Base-by-base conservation (phyloP, 345 rosid species). In the Toxicodendron radicans region DNA sequence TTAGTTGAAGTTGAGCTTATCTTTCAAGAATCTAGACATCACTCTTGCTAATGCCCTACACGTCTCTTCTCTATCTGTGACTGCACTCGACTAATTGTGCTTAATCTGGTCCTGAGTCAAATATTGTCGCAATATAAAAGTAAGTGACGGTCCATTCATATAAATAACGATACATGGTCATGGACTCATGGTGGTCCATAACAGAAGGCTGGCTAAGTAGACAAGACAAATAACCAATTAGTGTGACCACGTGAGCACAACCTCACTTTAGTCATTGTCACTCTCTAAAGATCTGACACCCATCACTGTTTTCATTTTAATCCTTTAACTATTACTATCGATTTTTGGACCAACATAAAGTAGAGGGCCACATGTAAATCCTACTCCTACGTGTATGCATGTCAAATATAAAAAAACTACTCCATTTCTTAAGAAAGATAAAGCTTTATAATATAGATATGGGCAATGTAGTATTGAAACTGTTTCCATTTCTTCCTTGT, bases 191-290 rank as follows among this genome's bases (percentile, higher is more conserved):
- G 43, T 21, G 67, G 75, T 48, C 75, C 75, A 60, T 13, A 27
- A 38, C 0, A 12, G 53, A 10, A 45, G 69, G 75, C 75, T 64
- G 70, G 75, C 53, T 64, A 56, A 9, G 53, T 24, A 59, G 62
- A 72, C 24, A 66, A 52, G 68, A 77, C 69, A 77, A 59, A 59
- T 13, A 77, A 21, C 63, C 76, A 66, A 72, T 72, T 49, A 76
- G 75, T 65, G 68, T 27, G 24, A 21, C 57, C 80, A 72, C 73
- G 76, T 77, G 80, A 77, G 7, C 76, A 66, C 76, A 33, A 48
- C 48, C 32, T 11, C 7, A 49, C 59, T 66, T 48, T 76, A 8
- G 45, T 53, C 63, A 17, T 33, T 13, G 33, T 61, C 63, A 21
- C 38, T 23, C 21, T 32, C 68, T 4, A 23, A 18, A 33, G 16